Conservation (phyloP, 2,329 filamentous ascomycete genomes). For the Fusarium fujikuroi region DNA sequence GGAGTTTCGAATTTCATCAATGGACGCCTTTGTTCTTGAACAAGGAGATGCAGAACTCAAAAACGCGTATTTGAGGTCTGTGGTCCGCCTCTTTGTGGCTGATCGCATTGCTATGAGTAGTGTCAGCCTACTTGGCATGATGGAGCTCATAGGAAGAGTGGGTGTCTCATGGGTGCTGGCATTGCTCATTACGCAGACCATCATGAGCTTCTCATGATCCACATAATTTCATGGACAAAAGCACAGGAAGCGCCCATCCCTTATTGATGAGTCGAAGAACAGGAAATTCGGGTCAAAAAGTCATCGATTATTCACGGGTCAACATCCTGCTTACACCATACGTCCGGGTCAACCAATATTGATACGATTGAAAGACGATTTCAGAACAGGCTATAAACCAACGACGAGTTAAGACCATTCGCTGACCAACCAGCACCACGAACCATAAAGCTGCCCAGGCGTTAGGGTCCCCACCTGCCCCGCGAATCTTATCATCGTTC, state of each 20-base stretch:
- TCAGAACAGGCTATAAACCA: constrained; percentile 22
- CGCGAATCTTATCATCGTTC: constrained; percentile 26
- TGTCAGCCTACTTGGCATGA: constrained; percentile 42
- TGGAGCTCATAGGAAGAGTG: constrained; percentile 49
- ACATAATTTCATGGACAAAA: not conserved
- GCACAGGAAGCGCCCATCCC: not conserved
- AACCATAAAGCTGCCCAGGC: not conserved
- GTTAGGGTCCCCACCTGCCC: constrained; percentile 35
- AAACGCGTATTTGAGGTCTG: constrained; percentile 50
- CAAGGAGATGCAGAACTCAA: constrained; percentile 44
- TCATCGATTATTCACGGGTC: not conserved
- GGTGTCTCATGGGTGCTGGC: constrained; percentile 49
- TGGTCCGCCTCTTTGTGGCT: constrained; percentile 58
- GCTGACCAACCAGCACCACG: constrained; percentile 25
- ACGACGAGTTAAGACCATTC: constrained; percentile 1
- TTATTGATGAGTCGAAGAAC: not conserved
- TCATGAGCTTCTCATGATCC: constrained; percentile 22
- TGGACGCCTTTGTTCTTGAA: constrained; percentile 61
- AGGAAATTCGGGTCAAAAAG: not conserved
- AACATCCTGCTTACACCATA: not conserved
- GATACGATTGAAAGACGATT: constrained; percentile 4
- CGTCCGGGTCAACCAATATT: not conserved
- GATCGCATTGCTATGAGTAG: constrained; percentile 54
- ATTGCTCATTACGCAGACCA: constrained; percentile 15
- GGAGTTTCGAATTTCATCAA: constrained; percentile 59